Evolutionary conservation across 2,329 filamentous ascomycete genomes (phyloP), one percentile per base, ranked within the genome.

Genomic region (Basipetospora chlamydospora): DNA sequence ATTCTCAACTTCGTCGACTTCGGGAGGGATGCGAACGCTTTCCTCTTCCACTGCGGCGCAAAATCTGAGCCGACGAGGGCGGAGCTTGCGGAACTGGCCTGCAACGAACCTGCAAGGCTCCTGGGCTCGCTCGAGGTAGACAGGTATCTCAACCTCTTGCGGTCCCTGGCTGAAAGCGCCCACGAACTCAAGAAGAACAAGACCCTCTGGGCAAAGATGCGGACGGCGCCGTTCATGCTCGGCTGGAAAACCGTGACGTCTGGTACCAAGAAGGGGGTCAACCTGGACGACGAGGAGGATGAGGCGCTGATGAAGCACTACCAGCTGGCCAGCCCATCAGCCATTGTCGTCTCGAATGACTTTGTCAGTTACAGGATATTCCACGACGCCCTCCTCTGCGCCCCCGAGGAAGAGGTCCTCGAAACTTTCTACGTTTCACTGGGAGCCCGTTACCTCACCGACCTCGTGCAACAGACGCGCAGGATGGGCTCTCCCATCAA

Each of bases 1-100:
- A 92, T 98, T 22, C 94, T 98, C 46, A 86, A 96, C 52, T 98
- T 95, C 56, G 87, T 96, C 11, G 83, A 96, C 52, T 98, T 95
- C 59, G 86, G 88, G 0, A 61, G 68, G 23, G 77, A 88, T 51
- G 88, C 84, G 2, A 96, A 96, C 49, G 66, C 80, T 0, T 98
- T 98, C 49, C 61, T 98, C 13, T 73, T 86, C 47, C 82, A 83
- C 43, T 84, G 87, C 44, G 90, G 90, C 8, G 88, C 86, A 3
- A 95, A 93, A 56, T 77, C 74, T 43, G 88, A 98, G 55, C 90
- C 90, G 4, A 92, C 80, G 3, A 90, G 83, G 47, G 55, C 73
- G 3, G 90, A 98, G 54, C 73, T 98, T 45, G 88, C 87, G 4
- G 68, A 73, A 26, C 75, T 92, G 56, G 70, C 90, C n/a, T 83